Conservation (phyloP, 2,329 filamentous ascomycete genomes). For the Exserohilum rostratum region DNA sequence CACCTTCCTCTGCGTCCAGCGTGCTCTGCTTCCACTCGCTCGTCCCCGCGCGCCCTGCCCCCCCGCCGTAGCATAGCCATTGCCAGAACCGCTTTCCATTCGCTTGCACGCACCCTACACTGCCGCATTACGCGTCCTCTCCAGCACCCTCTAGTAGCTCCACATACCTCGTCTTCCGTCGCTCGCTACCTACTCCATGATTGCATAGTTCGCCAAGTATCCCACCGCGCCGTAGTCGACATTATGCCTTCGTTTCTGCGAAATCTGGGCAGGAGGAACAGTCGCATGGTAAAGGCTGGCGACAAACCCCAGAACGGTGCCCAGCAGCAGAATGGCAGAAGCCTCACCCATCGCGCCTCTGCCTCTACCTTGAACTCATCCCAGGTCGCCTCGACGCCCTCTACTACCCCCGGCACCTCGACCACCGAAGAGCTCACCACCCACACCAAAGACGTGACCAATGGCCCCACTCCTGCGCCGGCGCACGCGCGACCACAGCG, state of each 20-base stretch:
- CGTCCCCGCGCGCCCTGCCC: constrained; percentile 23
- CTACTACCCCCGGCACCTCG: constrained; percentile 66
- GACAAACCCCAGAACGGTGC: constrained; percentile 22
- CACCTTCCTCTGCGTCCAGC: constrained; percentile 16
- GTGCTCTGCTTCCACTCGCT: constrained; percentile 31
- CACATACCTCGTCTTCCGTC: constrained; percentile 17
- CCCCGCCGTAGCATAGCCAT: constrained; percentile 18
- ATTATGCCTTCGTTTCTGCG: constrained; percentile 69
- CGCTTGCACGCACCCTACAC: constrained; percentile 20
- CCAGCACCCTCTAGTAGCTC: constrained; percentile 15
- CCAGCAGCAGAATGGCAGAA: constrained; percentile 27
- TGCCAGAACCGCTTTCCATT: constrained; percentile 27
- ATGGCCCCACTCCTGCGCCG: constrained; percentile 49
- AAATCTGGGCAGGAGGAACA: constrained; percentile 75
- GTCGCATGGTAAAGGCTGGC: constrained; percentile 64
- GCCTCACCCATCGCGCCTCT: constrained; percentile 62
- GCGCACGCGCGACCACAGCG: constrained; percentile 52
- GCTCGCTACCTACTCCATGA: constrained; percentile 25
- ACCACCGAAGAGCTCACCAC: constrained; percentile 74
- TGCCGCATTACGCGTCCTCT: constrained; percentile 36
- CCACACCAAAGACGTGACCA: constrained; percentile 61
- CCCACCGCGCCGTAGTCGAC: constrained; percentile 15
- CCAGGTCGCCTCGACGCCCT: constrained; percentile 72
- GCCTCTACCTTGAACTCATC: constrained; percentile 66
- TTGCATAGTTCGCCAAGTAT: constrained; percentile 13